Evolutionary conservation across 352 stramenopile genomes (phyloP).

Genomic region (Phytopythium sindhum): DNA sequence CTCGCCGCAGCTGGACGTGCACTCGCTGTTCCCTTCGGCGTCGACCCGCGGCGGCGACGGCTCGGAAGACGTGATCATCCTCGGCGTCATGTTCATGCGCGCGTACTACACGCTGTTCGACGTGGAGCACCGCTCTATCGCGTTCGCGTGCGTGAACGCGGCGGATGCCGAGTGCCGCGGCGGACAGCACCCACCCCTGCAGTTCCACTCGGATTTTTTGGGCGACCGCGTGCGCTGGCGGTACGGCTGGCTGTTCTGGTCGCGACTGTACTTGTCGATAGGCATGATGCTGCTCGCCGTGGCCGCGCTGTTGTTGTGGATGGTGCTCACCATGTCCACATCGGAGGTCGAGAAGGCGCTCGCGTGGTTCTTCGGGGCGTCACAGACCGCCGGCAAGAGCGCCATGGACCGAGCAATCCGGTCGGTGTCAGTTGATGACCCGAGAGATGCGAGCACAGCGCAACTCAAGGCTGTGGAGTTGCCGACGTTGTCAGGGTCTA

Average conservation of each 20-base stretch:
- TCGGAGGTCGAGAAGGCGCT: slow-evolving; percentile 24
- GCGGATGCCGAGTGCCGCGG: slow-evolving; percentile 19
- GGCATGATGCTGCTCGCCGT: slow-evolving; percentile 30
- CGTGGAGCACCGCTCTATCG: slow-evolving; percentile 27
- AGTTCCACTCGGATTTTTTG: slow-evolving; percentile 31
- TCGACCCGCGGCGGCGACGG: slow-evolving; percentile 11
- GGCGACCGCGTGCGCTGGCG: slow-evolving; percentile 18
- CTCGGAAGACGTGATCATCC: slow-evolving; percentile 41
- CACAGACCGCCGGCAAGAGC: slow-evolving; percentile 4
- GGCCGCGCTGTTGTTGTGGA: slow-evolving; percentile 31
- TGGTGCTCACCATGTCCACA: slow-evolving; percentile 24
- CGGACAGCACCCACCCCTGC: slow-evolving; percentile 32
- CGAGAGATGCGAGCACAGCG: slow-evolving; percentile 8
- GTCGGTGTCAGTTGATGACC: neutral
- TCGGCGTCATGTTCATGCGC: slow-evolving; percentile 62
- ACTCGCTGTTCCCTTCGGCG: slow-evolving; percentile 27
- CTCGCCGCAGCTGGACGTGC: slow-evolving; percentile 53
- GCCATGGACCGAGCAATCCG: neutral
- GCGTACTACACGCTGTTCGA: slow-evolving; percentile 73
- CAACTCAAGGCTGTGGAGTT: neutral
- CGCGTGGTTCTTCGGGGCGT: slow-evolving; percentile 13
- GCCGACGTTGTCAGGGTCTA: neutral
- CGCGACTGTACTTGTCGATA: slow-evolving; percentile 27
- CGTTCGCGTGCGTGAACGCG: slow-evolving; percentile 40
- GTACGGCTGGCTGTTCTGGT: slow-evolving; percentile 32